Percentiles rank a stretch among this genome's conserved stretches.
These are phyloP conservation scores for Xylaria arbuscula DNA, from an alignment of 2,329 filamentous ascomycete species.

Conservation along the genomic window DNA sequence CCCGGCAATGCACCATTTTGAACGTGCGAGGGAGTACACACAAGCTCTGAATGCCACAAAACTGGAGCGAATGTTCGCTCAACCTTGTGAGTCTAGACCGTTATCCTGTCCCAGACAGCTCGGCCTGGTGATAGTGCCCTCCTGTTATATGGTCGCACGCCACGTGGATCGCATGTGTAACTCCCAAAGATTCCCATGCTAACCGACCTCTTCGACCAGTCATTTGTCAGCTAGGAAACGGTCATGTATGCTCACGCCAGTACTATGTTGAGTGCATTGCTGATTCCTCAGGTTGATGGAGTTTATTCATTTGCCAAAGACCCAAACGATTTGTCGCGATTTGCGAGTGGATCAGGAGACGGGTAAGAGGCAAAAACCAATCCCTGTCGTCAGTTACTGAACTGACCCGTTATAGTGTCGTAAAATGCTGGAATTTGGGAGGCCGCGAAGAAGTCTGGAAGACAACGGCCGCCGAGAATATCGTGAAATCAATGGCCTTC, in stretches of 20 bases:
- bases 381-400: not conserved
- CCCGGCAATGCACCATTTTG: slow-evolving; percentile 61
- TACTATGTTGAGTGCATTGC: not conserved
- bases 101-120: slow-evolving; percentile 60
- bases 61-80: slow-evolving; percentile 90
- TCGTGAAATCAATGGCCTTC: slow-evolving; percentile 92
- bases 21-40: slow-evolving; percentile 67
- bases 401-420: slow-evolving; percentile 59
- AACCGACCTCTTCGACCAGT: slow-evolving; percentile 30
- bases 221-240: slow-evolving; percentile 84
- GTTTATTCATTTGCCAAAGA: slow-evolving; percentile 86
- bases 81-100: slow-evolving; percentile 64
- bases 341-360: slow-evolving; percentile 89
- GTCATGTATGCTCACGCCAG: slow-evolving; percentile 66
- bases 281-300: slow-evolving; percentile 72
- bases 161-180: not conserved
- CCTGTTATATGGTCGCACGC: not conserved
- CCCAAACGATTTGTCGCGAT: slow-evolving; percentile 75
- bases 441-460: slow-evolving; percentile 74
- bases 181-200: slow-evolving; percentile 1
- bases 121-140: not conserved
- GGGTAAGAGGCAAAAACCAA: slow-evolving; percentile 59
- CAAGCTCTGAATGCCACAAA: slow-evolving; percentile 72
- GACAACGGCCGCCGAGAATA: slow-evolving; percentile 87
- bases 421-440: slow-evolving; percentile 67